Conservation (phyloP, 192 early-diverging fungal species). For the Globomyces pollinis-pini region DNA sequence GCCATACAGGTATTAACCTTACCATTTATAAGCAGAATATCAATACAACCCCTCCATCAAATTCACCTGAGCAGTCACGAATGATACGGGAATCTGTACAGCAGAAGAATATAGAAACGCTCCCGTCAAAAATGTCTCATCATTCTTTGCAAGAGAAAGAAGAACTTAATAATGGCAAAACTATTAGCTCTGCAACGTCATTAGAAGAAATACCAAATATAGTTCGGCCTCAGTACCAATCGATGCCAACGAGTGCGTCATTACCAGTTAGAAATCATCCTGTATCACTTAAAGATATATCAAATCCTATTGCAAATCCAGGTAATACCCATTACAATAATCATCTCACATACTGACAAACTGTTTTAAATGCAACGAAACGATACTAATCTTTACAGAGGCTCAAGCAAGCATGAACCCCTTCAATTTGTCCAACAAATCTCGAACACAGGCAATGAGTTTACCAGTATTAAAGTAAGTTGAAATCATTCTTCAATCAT, state of each 20-base stretch:
- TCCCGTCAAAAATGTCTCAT: background rate
- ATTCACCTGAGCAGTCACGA: slow-evolving; percentile 13
- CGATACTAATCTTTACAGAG: slow-evolving; percentile 39
- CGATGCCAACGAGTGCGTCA: background rate
- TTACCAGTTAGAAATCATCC: background rate
- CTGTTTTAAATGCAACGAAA: background rate
- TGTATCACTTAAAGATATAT: background rate
- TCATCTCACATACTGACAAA: background rate
- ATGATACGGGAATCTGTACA: slow-evolving; percentile 12
- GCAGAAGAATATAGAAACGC: slow-evolving; percentile 5
- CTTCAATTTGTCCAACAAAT: slow-evolving; percentile 15
- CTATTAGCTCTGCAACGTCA: background rate
- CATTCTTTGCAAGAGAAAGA: background rate
- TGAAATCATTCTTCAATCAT: background rate
- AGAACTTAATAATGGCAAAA: background rate
- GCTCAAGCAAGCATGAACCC: slow-evolving; percentile 52
- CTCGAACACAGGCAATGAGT: slow-evolving; percentile 14
- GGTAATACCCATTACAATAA: slow-evolving; percentile 21
- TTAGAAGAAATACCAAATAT: too few species aligned
- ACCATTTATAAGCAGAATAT: slow-evolving; percentile 39
- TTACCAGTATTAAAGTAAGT: background rate
- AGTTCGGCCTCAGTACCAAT: too few species aligned
- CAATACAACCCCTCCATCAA: slow-evolving; percentile 8
- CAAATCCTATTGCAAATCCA: slow-evolving; percentile 37
- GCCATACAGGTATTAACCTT: slow-evolving; percentile 31